These are phyloP conservation scores for Tetrastigma voinierianum DNA, from an alignment of 164 flowering plant species.

Conservation along the genomic window DNA sequence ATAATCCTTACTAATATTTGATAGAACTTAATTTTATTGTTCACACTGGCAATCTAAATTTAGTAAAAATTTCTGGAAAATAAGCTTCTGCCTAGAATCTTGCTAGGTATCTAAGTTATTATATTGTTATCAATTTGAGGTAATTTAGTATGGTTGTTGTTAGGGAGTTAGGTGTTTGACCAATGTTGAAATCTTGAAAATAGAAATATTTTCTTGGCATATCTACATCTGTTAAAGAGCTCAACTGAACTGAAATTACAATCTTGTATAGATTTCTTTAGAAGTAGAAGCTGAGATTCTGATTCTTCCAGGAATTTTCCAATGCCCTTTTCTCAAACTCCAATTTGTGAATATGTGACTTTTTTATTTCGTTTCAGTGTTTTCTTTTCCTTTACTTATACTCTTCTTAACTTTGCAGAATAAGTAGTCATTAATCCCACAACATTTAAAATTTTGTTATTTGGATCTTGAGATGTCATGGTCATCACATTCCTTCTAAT, in stretches of 20 bases:
- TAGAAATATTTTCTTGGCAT: background rate
- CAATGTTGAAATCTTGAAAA: background rate
- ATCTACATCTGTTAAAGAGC: background rate
- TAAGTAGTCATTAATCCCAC: too few species aligned
- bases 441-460: too few species aligned
- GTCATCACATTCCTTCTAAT: background rate
- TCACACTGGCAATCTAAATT: background rate
- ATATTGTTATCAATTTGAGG: background rate
- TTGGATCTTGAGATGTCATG: background rate
- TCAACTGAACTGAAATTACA: background rate
- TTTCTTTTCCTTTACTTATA: background rate
- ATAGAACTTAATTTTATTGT: background rate
- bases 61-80: too few species aligned
- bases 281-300: background rate
- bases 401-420: too few species aligned
- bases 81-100: background rate
- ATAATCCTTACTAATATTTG: background rate
- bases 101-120: background rate
- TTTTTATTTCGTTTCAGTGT: background rate
- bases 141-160: too few species aligned
- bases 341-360: background rate
- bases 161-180: too few species aligned
- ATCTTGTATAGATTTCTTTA: background rate
- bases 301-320: background rate
- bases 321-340: background rate